Evolutionary conservation across 1,139 yeast species (phyloP).

Genomic region (Entelexis sorbosivorans): DNA sequence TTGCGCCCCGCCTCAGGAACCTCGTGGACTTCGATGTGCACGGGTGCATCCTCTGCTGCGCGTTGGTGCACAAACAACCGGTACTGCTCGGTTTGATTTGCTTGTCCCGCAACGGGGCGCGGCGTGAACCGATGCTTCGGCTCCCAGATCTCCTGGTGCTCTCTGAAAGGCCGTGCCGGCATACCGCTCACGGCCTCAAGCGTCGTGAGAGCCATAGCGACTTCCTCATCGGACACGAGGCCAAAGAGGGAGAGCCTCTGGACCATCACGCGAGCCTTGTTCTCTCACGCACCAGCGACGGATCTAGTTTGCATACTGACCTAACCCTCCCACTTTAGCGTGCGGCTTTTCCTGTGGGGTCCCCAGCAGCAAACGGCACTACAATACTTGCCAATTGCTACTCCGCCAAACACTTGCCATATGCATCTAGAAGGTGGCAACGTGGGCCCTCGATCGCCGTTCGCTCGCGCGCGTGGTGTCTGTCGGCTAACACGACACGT

Average conservation of each 20-base stretch:
- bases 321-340: slow-evolving; percentile 1
- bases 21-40: slow-evolving; percentile 49
- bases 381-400: neutral
- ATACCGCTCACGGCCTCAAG: slow-evolving; percentile 32
- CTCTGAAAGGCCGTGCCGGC: slow-evolving; percentile 26
- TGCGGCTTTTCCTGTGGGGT: neutral
- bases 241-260: slow-evolving; percentile 32
- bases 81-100: slow-evolving; percentile 32
- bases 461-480: too few species aligned
- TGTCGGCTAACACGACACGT: too few species aligned
- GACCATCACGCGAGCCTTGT: slow-evolving; percentile 24
- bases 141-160: slow-evolving; percentile 28
- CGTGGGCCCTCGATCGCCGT: too few species aligned
- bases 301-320: neutral
- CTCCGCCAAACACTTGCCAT: too few species aligned
- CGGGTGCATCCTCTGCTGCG: neutral
- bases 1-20: slow-evolving; percentile 75
- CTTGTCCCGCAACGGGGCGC: slow-evolving; percentile 20
- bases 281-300: neutral
- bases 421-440: too few species aligned
- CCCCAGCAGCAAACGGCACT: too few species aligned
- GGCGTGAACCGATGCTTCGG: slow-evolving; percentile 29
- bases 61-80: slow-evolving; percentile 24
- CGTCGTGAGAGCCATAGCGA: slow-evolving; percentile 29
- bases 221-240: slow-evolving; percentile 27